A percentile compares a stretch with the other conserved stretches of the same genome.
These are phyloP conservation scores for Dicorynia guianensis DNA, from an alignment of 306 rosid genomes.

Conservation along the genomic window DNA sequence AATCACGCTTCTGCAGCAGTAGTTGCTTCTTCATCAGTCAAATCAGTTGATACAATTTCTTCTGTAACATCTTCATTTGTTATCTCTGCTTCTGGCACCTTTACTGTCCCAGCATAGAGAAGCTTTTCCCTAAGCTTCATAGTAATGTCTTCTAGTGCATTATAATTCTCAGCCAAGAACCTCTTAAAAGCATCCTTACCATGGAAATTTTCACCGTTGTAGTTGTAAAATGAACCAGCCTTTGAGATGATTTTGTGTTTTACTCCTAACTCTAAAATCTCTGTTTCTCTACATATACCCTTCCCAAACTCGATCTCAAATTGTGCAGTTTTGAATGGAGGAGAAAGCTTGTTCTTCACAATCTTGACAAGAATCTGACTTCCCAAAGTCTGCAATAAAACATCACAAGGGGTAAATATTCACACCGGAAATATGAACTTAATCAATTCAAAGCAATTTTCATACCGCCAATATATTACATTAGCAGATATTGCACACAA, in stretches of 20 bases:
- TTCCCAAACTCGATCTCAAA: slow-evolving; percentile 94
- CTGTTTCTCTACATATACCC: slow-evolving; percentile 73
- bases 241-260: slow-evolving; percentile 66
- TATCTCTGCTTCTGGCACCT: slow-evolving; percentile 38
- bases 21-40: slow-evolving; percentile 69
- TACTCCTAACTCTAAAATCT: slow-evolving; percentile 70
- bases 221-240: slow-evolving; percentile 56
- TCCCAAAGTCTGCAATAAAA: slow-evolving; percentile 66
- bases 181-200: slow-evolving; percentile 66
- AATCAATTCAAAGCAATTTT: slow-evolving; percentile 13
- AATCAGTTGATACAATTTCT: slow-evolving; percentile 54
- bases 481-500: not conserved
- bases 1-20: slow-evolving; percentile 59
- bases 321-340: slow-evolving; percentile 81
- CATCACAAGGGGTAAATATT: slow-evolving; percentile 7
- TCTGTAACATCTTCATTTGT: slow-evolving; percentile 40
- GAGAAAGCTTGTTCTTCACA: slow-evolving; percentile 95
- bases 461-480: slow-evolving; percentile 12
- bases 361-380: slow-evolving; percentile 86
- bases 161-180: slow-evolving; percentile 48
- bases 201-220: slow-evolving; percentile 48
- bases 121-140: slow-evolving; percentile 67
- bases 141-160: slow-evolving; percentile 50
- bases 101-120: slow-evolving; percentile 43
- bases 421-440: slow-evolving; percentile 8